Conservation (phyloP, 2,329 filamentous ascomycete genomes). For the Paecilomyces dactylethromorphus region DNA sequence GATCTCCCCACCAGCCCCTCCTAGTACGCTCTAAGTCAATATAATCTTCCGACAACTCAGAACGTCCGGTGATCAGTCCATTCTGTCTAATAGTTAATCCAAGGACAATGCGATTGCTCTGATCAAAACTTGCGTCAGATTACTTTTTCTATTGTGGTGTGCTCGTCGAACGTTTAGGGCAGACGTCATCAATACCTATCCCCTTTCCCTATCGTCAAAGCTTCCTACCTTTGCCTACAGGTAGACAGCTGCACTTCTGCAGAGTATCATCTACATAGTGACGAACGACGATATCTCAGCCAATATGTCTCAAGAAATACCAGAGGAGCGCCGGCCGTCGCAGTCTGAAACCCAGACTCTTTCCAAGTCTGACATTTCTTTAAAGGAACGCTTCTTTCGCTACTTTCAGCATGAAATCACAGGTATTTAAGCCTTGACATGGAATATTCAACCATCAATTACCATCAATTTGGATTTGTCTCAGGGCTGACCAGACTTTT, state of each 20-base stretch:
- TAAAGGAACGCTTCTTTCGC: conserved; percentile 76
- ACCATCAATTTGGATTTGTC: neutral
- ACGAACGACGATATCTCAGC: neutral
- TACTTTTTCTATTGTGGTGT: neutral
- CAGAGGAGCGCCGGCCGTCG: conserved; percentile 22
- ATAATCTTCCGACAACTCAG: neutral
- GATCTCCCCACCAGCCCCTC: neutral
- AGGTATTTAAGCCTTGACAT: conserved; percentile 41
- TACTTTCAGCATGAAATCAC: conserved; percentile 73
- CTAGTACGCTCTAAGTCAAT: neutral
- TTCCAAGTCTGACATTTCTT: conserved; percentile 31
- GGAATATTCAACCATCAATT: neutral
- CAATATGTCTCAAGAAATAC: conserved; percentile 26
- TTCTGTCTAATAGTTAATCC: neutral
- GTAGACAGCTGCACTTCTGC: neutral
- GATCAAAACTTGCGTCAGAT: neutral
- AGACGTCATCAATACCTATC: conserved; percentile 11
- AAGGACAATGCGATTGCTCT: neutral
- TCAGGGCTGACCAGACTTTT: conserved; percentile 2
- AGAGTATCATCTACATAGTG: neutral
- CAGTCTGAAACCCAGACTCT: conserved; percentile 25
- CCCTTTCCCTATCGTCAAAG: neutral
- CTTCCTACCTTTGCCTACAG: neutral
- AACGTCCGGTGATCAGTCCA: neutral
- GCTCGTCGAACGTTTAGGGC: neutral